phyloP scores from a whole-genome alignment of 2,329 filamentous ascomycete genomes.

The Microdochium nivale region DNA sequence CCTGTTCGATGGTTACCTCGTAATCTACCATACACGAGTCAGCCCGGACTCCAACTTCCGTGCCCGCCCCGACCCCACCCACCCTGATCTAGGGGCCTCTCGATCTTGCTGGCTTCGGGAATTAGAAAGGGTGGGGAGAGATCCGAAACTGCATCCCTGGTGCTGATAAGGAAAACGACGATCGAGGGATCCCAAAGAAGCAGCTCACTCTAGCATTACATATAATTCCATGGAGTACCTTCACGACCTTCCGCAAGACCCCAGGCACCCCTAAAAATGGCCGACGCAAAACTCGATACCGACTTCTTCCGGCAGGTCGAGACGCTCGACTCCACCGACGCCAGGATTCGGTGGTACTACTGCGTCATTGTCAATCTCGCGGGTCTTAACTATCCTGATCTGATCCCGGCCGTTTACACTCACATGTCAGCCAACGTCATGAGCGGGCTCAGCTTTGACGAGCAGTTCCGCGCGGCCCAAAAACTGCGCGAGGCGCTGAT shows the following conservation, averaged over 20 bases:
- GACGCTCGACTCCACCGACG: background rate
- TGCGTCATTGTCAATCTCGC: constrained; percentile 8
- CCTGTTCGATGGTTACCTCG: too few relatives aligned
- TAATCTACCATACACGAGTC: background rate
- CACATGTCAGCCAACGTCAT: constrained; percentile 5
- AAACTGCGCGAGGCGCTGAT: constrained; percentile 8
- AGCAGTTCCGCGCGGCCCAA: constrained; percentile 1
- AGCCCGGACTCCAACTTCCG: background rate
- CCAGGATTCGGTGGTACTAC: constrained; percentile 6
- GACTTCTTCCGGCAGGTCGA: constrained; percentile 3
- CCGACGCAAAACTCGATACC: background rate
- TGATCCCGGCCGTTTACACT: constrained; percentile 7
- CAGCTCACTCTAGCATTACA: too few relatives aligned
- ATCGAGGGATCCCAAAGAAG: too few relatives aligned
- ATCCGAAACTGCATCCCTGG: background rate
- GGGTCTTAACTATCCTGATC: constrained; percentile 8
- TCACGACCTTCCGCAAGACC: background rate
- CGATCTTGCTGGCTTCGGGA: too few relatives aligned
- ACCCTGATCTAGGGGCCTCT: too few relatives aligned
- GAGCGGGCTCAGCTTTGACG: constrained; percentile 1
- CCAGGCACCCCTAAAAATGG: background rate
- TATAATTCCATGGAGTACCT: too few relatives aligned
- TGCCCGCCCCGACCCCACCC: background rate
- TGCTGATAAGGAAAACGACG: background rate
- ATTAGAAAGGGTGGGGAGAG: too few relatives aligned